Conservation (phyloP, 208 protist species). For the Wallacemonas rigidus region DNA sequence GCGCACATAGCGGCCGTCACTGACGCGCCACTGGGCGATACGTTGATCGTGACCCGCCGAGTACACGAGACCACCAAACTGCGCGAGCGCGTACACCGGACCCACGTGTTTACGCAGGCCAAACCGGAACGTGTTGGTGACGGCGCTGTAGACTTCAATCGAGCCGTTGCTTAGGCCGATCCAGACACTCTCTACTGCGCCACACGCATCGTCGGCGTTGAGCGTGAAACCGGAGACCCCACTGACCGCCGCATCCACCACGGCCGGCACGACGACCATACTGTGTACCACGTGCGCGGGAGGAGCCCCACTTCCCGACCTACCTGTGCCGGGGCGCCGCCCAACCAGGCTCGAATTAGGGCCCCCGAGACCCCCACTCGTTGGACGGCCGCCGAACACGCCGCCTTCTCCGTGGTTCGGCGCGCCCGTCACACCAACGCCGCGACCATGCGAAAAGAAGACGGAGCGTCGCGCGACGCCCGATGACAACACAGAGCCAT, state of each 20-base stretch:
- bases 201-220: slow-evolving; percentile 18
- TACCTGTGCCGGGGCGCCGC: background rate
- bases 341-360: background rate
- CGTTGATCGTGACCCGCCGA: slow-evolving; percentile 66
- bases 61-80: slow-evolving; percentile 84
- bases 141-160: slow-evolving; percentile 71
- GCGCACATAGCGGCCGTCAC: slow-evolving; percentile 34
- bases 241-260: background rate
- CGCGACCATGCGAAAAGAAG: slow-evolving; percentile 20
- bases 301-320: background rate
- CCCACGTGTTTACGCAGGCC: slow-evolving; percentile 49
- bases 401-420: background rate
- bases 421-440: background rate
- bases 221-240: background rate
- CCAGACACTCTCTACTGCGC: slow-evolving; percentile 54
- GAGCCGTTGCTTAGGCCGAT: slow-evolving; percentile 74
- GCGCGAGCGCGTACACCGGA: slow-evolving; percentile 69
- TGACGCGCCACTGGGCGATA: slow-evolving; percentile 76
- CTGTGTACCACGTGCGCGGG: slow-evolving; percentile 23
- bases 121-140: slow-evolving; percentile 33
- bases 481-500: background rate
- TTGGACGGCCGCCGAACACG: background rate
- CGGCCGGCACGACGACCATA: slow-evolving; percentile 33
- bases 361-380: too few relatives aligned
- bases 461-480: slow-evolving; percentile 10